Evolutionary conservation across 106 monocot genomes (phyloP), one percentile per base, ranked within the genome.

Genomic region (Dioscorea zingiberensis): DNA sequence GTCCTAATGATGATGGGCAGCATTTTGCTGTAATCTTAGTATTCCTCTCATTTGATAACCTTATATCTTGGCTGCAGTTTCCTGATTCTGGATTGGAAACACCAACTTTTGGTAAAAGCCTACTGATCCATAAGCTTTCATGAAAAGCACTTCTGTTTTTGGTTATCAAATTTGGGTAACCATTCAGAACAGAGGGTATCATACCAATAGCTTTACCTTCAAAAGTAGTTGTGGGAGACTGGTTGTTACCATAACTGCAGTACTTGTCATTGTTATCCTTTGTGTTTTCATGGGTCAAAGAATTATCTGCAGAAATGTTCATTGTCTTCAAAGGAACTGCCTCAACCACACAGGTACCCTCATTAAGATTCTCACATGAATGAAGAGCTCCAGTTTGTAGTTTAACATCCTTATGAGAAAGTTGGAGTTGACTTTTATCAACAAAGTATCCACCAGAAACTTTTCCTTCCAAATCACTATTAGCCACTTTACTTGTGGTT

Each of bases 81-180:
- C 12, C 48, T 28, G 66, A 22, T 6, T 73, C 65, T 29, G 53
- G 16, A 12, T 32, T 26, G 8, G 44, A 13, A 55, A 73, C 51
- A 69, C 60, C 32, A 44, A 27, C 74, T 64, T 79, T 87, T 21
- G 70, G 69, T 58, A 63, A 78, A 69, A 92, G 62, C 15, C 91
- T 66, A 66, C 71, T 77, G 45, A 92, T 74, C 91, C 91, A 92
- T 44, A 73, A 69, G 69, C 69, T 92, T 6, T 73, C 51, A 16
- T 29, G 72, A 79, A 74, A 77, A 47, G 15, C 64, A 71, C 55
- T 54, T 69, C 65, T 70, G 5, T 30, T 77, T 5, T 49, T 24
- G 10, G 27, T 21, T 12, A 27, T 28, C 25, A 38, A 23, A 61
- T 68, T 73, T 38, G 51, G 49, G 30, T 70, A 74, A 28, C 61